These are phyloP conservation scores for Hygrocybe coccinea DNA, from an alignment of 768 basidiomycete species.

Conservation along the genomic window DNA sequence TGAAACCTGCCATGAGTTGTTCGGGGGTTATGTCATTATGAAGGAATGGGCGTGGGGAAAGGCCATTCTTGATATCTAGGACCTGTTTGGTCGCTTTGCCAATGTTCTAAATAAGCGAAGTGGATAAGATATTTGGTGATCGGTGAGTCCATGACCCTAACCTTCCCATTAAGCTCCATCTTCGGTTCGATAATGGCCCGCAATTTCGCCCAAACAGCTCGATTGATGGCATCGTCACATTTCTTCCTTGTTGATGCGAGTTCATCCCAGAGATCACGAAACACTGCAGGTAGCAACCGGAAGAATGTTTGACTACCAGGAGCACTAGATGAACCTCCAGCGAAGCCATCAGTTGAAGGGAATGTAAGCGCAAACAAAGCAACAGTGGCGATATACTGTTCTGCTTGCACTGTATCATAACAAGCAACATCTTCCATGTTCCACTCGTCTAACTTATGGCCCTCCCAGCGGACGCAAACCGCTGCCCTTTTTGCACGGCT, in stretches of 20 bases:
- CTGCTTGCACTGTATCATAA: slow-evolving; percentile 69
- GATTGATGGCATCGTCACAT: slow-evolving; percentile 59
- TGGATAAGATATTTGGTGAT: background rate
- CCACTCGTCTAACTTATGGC: slow-evolving; percentile 59
- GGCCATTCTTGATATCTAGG: slow-evolving; percentile 11
- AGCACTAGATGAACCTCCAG: slow-evolving; percentile 41
- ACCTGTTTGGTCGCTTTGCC: slow-evolving; percentile 21
- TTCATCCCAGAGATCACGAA: slow-evolving; percentile 90
- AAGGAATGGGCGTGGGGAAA: background rate
- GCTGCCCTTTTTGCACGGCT: slow-evolving; percentile 72
- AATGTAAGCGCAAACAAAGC: slow-evolving; percentile 79
- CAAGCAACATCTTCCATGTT: slow-evolving; percentile 85
- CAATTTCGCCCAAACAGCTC: slow-evolving; percentile 66
- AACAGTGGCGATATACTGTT: slow-evolving; percentile 83
- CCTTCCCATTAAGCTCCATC: slow-evolving; percentile 43
- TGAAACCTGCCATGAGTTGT: slow-evolving; percentile 55
- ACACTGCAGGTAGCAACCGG: slow-evolving; percentile 72
- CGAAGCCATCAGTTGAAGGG: slow-evolving; percentile 59
- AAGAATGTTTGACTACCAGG: slow-evolving; percentile 60
- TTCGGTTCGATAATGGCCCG: slow-evolving; percentile 61
- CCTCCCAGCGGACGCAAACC: slow-evolving; percentile 71
- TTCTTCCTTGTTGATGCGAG: slow-evolving; percentile 61
- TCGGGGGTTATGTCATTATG: slow-evolving; percentile 35
- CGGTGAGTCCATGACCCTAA: slow-evolving; percentile 9
- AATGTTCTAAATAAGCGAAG: slow-evolving; percentile 15